Evolutionary conservation across 1,284 basidiomycete species (phyloP).

Genomic region (Rhodotorula mucilaginosa): DNA sequence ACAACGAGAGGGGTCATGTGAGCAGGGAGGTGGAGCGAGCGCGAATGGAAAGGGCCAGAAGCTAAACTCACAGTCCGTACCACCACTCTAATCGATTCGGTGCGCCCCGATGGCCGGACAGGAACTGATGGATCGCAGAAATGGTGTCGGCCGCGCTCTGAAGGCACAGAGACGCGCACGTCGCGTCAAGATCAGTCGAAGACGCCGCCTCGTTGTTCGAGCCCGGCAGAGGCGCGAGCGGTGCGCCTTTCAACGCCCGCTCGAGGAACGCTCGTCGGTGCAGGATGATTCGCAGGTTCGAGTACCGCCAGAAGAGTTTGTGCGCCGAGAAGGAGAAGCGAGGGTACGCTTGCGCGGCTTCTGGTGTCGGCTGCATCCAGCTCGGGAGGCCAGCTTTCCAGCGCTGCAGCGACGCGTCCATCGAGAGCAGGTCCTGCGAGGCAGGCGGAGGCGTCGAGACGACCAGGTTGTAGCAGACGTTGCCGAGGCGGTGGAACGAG

Average conservation of each 20-base stretch:
- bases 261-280: constrained; percentile 15
- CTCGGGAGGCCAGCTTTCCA: not conserved
- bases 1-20: too few relatives aligned
- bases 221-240: not conserved
- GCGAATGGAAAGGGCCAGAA: not conserved
- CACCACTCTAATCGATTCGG: constrained; percentile 13
- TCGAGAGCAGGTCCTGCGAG: not conserved
- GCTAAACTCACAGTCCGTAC: constrained; percentile 6
- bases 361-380: constrained; percentile 9
- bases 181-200: not conserved
- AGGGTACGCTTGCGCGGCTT: not conserved
- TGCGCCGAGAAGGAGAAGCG: constrained; percentile 5
- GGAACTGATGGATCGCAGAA: not conserved
- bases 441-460: not conserved
- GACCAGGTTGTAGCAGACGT: not conserved
- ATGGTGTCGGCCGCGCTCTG: not conserved
- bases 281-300: constrained; percentile 14
- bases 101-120: not conserved
- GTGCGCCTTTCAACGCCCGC: constrained; percentile 4
- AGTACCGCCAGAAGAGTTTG: constrained; percentile 10
- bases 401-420: constrained; percentile 9
- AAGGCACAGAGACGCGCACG: not conserved
- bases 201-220: not conserved
- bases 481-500: constrained; percentile 2
- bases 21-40: too few relatives aligned